Percentiles rank a stretch among this genome's conserved stretches.
Evolutionary conservation across 768 basidiomycete genomes (phyloP).

Genomic region (Mycena venus): DNA sequence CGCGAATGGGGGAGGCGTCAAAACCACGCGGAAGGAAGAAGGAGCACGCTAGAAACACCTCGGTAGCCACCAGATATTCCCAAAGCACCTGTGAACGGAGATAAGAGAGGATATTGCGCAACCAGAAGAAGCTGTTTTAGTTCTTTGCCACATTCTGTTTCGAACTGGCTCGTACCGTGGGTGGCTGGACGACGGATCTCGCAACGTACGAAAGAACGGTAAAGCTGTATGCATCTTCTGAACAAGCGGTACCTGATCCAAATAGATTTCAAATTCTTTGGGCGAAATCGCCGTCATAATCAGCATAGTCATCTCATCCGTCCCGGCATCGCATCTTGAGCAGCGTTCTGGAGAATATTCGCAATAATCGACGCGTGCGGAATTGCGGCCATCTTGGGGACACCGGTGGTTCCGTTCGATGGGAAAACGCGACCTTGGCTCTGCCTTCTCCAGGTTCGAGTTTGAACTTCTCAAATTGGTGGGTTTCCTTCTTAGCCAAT

Average conservation of each 20-base stretch:
- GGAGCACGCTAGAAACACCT: no score
- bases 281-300: slow-evolving; percentile 52
- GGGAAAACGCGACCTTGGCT: slow-evolving; percentile 64
- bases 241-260: no score
- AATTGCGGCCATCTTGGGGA: slow-evolving; percentile 54
- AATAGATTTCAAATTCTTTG: slow-evolving; percentile 54
- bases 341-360: slow-evolving; percentile 53
- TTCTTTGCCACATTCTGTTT: no score
- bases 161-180: no score
- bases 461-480: slow-evolving; percentile 51
- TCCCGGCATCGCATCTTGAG: slow-evolving; percentile 23
- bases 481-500: neutral
- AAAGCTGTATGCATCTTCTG: slow-evolving; percentile 35
- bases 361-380: slow-evolving; percentile 48
- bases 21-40: no score
- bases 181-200: no score
- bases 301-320: slow-evolving; percentile 42
- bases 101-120: no score
- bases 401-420: slow-evolving; percentile 68
- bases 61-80: no score
- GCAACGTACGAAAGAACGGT: slow-evolving; percentile 49
- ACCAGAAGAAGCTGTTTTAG: no score
- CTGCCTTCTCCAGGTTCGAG: slow-evolving; percentile 60
- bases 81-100: no score
- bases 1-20: no score